Evolutionary conservation across 2,329 filamentous ascomycete species (phyloP).

Genomic region (Fusarium falciforme): DNA sequence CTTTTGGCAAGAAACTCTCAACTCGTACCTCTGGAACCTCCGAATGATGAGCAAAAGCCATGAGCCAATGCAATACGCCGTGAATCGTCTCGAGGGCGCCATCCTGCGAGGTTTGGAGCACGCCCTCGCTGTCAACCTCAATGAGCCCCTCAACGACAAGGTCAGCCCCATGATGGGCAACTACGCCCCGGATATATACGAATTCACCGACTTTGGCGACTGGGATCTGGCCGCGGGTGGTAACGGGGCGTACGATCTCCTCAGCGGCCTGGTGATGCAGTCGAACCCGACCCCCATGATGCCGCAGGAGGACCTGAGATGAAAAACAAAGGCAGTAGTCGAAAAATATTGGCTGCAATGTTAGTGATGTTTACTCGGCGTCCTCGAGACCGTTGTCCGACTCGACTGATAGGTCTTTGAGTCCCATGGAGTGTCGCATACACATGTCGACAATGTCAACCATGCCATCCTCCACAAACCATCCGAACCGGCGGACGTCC

Average conservation of each 20-base stretch:
- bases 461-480: conserved; percentile 48
- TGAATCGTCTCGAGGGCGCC: conserved; percentile 52
- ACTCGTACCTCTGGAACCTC: conserved; percentile 50
- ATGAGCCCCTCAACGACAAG: conserved; percentile 47
- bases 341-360: background rate
- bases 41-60: conserved; percentile 51
- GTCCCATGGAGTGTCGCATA: conserved; percentile 32
- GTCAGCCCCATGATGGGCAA: conserved; percentile 45
- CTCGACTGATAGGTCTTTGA: conserved; percentile 30
- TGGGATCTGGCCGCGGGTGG: conserved; percentile 47
- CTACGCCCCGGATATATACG: conserved; percentile 43
- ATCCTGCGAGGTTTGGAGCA: conserved; percentile 52
- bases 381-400: conserved; percentile 32
- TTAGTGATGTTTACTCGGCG: conserved; percentile 33
- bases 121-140: conserved; percentile 49
- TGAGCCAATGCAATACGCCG: conserved; percentile 52
- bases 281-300: conserved; percentile 37
- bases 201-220: conserved; percentile 49
- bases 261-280: conserved; percentile 42
- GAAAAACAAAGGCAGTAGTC: background rate
- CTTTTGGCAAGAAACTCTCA: conserved; percentile 50
- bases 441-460: conserved; percentile 43
- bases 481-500: conserved; percentile 41
- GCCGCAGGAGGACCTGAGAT: conserved; percentile 40
- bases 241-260: conserved; percentile 46